Conservation (phyloP, 768 basidiomycete genomes). For the Lactarius sp. region DNA sequence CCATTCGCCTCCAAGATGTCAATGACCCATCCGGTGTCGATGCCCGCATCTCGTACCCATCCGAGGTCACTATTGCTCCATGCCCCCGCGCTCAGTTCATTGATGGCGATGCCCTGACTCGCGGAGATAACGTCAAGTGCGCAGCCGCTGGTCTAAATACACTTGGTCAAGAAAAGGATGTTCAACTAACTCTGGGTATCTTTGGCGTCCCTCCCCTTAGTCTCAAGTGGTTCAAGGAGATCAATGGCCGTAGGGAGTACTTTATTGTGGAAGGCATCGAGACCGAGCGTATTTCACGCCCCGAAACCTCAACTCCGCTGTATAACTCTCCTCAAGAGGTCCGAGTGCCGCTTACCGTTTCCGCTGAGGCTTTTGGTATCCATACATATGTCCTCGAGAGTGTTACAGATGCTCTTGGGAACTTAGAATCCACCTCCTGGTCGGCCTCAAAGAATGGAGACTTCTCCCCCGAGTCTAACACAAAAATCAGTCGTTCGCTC, state of each 20-base stretch:
- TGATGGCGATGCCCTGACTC: slow-evolving; percentile 38
- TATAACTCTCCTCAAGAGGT: slow-evolving; percentile 48
- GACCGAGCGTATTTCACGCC: slow-evolving; percentile 40
- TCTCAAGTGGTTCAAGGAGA: slow-evolving; percentile 68
- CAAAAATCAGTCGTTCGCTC: slow-evolving; percentile 54
- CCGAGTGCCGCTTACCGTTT: slow-evolving; percentile 61
- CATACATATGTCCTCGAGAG: slow-evolving; percentile 75
- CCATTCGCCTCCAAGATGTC: slow-evolving; percentile 68
- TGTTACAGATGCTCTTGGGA: slow-evolving; percentile 79
- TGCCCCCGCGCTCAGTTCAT: slow-evolving; percentile 75
- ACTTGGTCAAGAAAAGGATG: slow-evolving; percentile 53
- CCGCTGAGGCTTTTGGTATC: slow-evolving; percentile 57
- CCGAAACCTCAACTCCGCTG: slow-evolving; percentile 27
- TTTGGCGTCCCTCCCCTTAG: slow-evolving; percentile 73
- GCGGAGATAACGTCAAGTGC: slow-evolving; percentile 52
- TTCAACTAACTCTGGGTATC: slow-evolving; percentile 59
- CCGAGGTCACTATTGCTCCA: slow-evolving; percentile 68
- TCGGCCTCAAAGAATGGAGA: slow-evolving; percentile 20
- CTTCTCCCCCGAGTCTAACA: slow-evolving; percentile 33
- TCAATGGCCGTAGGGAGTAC: slow-evolving; percentile 60
- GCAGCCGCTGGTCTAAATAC: slow-evolving; percentile 33
- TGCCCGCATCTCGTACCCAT: slow-evolving; percentile 62
- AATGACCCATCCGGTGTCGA: slow-evolving; percentile 64
- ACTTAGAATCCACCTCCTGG: slow-evolving; percentile 37
- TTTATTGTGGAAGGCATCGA: slow-evolving; percentile 85